A percentile compares a stretch with the other conserved stretches of the same genome.
Evolutionary conservation across 176 grass and related monocot genomes (phyloP).

Genomic region (Triticum urartu): DNA sequence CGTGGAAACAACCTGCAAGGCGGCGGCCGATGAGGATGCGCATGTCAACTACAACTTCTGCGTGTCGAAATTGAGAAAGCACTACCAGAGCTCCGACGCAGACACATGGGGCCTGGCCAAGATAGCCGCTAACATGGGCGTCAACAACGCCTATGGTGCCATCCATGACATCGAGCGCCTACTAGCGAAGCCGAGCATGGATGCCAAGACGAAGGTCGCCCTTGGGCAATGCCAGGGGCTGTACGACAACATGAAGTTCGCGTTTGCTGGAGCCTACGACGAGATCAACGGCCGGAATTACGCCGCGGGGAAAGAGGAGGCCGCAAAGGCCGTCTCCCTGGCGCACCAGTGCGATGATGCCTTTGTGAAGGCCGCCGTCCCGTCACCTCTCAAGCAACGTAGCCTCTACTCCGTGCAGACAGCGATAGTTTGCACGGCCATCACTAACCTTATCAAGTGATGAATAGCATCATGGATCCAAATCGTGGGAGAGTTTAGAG

Average conservation of each 20-base stretch:
- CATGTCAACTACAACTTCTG: not conserved
- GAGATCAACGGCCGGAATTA: not conserved
- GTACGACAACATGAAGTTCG: not conserved
- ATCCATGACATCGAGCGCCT: not conserved
- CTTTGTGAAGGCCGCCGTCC: not conserved
- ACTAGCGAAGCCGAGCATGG: not conserved
- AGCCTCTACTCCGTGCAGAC: not conserved
- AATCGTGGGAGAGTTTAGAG: not conserved
- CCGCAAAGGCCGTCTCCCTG: not conserved
- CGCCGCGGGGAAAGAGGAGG: not conserved
- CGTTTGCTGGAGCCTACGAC: not conserved
- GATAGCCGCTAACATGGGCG: not conserved
- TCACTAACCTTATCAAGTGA: constrained; percentile 33
- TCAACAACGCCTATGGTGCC: not conserved
- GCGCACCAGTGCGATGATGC: not conserved
- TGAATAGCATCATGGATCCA: not conserved
- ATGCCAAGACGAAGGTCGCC: not conserved
- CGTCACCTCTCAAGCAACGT: not conserved
- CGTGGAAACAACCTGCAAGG: not conserved
- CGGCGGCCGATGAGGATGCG: not conserved
- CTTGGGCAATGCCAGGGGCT: constrained; percentile 4
- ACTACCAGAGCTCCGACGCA: not conserved
- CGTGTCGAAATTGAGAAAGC: not conserved
- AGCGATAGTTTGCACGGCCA: not conserved
- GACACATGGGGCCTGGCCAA: not conserved